These are phyloP conservation scores for Penicillium sclerotiorum DNA, from an alignment of 2,329 filamentous ascomycete species.

Conservation along the genomic window DNA sequence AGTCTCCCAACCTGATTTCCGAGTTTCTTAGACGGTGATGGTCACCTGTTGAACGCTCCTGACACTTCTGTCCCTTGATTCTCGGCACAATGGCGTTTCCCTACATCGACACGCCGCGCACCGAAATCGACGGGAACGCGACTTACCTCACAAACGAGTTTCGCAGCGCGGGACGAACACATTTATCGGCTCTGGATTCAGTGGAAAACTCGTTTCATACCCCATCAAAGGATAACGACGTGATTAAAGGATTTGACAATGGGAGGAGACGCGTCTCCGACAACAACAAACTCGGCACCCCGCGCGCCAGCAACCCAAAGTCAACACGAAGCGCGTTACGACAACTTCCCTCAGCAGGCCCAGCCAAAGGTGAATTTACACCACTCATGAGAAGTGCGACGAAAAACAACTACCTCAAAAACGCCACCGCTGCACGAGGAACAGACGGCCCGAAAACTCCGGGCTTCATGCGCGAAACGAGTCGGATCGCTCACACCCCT, in stretches of 20 bases:
- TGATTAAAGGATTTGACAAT: constrained; percentile 74
- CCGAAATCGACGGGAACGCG: constrained; percentile 74
- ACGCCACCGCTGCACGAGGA: constrained; percentile 63
- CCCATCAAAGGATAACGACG: constrained; percentile 73
- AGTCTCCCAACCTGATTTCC: constrained; percentile 9
- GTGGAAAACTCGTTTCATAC: constrained; percentile 86
- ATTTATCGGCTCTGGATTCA: constrained; percentile 67
- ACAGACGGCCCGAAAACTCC: constrained; percentile 66
- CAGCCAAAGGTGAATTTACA: constrained; percentile 76
- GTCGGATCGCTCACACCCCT: constrained; percentile 71
- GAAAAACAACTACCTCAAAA: constrained; percentile 64
- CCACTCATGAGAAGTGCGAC: constrained; percentile 81
- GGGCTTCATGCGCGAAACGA: constrained; percentile 62
- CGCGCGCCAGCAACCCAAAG: constrained; percentile 63
- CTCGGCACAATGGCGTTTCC: constrained; percentile 62
- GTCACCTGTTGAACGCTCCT: constrained; percentile 27
- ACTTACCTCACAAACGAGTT: constrained; percentile 73
- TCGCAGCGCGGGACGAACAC: constrained; percentile 53
- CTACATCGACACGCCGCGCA: constrained; percentile 83
- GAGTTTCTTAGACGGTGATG: constrained; percentile 24
- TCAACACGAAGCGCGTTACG: constrained; percentile 57
- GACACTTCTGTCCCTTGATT: constrained; percentile 10
- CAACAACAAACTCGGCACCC: constrained; percentile 68
- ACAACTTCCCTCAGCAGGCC: constrained; percentile 66
- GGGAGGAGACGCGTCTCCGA: constrained; percentile 56